Base-by-base conservation (phyloP, 2,329 filamentous ascomycete genomes). In the Fusarium heterosporum region DNA sequence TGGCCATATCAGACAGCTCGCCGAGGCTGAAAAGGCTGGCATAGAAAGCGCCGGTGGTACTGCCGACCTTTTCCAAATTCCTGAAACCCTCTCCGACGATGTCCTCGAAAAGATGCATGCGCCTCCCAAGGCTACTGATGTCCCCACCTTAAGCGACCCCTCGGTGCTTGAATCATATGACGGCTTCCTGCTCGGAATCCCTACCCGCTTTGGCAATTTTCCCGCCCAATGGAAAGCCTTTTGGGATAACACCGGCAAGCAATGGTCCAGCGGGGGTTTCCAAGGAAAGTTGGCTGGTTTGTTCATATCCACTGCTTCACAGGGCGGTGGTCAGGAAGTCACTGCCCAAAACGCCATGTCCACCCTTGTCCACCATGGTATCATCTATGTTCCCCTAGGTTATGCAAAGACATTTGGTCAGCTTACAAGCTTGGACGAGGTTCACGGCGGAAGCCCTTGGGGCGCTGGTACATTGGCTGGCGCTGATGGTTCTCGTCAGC, bases 201-300 rank as follows among this genome's bases (percentile, higher is more conserved):
- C 96, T 61, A 99, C 96, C 50, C 89, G 96, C 71, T 99, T 93
- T 83, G 96, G 96, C 74, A 98, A 96, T 88, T 97, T 97, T 86
- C 94, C 95, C 48, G 92, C 90, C 17, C 96, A 99, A 83, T 97
- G 92, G 92, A 97, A 96, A 85, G 80, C 88, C 40, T 95, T 93
- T 85, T 96, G 93, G 92, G 96, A 99, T 84, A 87, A 87, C 81
- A 94, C 93, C 25, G 95, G 95, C 75, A 84, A 86, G 72, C 91
- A 96, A 80, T 98, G 96, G 96, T 81, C 85, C 64, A 79, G 81
- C 14, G 95, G 95, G 66, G 88, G 84, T 71, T 94, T 86, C 84
- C 88, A 85, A 81, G 94, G 94, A 82, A 98, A 98, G 85, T 90
- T 93, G 76, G 95, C 91, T 54, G 95, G 95, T 74, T 70, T 97